Evolutionary conservation across 306 rosid genomes (phyloP).

Genomic region (Casuarina glauca): DNA sequence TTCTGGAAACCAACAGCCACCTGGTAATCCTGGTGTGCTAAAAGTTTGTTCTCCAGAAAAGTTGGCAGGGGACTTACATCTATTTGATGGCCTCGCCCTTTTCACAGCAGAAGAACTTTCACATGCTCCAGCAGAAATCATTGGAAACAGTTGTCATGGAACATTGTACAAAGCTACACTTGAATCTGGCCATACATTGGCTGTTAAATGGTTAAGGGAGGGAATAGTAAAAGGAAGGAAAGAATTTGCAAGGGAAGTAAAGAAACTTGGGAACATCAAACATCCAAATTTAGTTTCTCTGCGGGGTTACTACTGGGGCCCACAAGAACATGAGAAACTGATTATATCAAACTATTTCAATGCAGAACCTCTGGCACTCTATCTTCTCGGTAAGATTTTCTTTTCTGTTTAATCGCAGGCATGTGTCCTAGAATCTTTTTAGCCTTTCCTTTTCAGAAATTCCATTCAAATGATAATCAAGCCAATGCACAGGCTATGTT

Average conservation of each 20-base stretch:
- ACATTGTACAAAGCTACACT: conserved; percentile 73
- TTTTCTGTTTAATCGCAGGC: conserved; percentile 8
- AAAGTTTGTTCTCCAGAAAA: conserved; percentile 57
- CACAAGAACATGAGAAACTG: conserved; percentile 70
- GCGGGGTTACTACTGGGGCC: conserved; percentile 74
- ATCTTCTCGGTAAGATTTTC: conserved; percentile 61
- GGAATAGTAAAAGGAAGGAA: conserved; percentile 79
- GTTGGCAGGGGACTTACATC: conserved; percentile 60
- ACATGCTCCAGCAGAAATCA: conserved; percentile 65
- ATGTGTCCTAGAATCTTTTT: conserved; percentile 12
- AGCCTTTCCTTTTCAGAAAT: not conserved
- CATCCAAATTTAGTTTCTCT: conserved; percentile 71
- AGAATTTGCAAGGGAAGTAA: conserved; percentile 71
- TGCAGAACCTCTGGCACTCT: conserved; percentile 64
- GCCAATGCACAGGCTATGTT: not conserved
- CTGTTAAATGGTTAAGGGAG: conserved; percentile 74
- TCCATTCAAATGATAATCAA: conserved; percentile 7
- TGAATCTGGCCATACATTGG: conserved; percentile 60
- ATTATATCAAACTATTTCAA: conserved; percentile 61
- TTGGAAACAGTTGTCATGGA: conserved; percentile 83
- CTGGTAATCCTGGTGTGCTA: conserved; percentile 44
- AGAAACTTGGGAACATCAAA: conserved; percentile 75
- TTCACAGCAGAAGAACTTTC: conserved; percentile 81
- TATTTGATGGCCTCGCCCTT: conserved; percentile 60
- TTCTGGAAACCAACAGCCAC: conserved; percentile 48